Evolutionary conservation across 176 grass and related monocot species (phyloP).

Genomic region (Puccinellia tenuiflora): DNA sequence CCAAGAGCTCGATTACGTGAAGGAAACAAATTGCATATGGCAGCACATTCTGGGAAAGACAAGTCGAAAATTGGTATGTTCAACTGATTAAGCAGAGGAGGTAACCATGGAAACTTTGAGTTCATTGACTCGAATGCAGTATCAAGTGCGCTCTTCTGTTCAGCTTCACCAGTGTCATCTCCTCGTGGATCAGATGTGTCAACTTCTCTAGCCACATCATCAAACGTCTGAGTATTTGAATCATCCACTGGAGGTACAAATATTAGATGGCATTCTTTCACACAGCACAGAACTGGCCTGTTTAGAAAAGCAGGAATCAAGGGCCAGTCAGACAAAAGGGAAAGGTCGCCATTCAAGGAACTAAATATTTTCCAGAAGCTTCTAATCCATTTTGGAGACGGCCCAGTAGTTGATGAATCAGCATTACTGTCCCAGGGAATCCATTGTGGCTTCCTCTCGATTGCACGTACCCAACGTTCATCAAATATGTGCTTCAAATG

Average conservation of each 20-base stretch:
- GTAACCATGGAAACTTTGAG: constrained; percentile 76
- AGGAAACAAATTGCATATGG: constrained; percentile 56
- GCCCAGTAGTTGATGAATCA: constrained; percentile 48
- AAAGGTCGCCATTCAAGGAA: constrained; percentile 64
- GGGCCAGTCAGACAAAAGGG: constrained; percentile 84
- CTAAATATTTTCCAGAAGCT: constrained; percentile 80
- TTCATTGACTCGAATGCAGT: constrained; percentile 58
- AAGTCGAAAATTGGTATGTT: constrained; percentile 78
- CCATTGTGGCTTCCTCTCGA: constrained; percentile 49
- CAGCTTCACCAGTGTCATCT: constrained; percentile 25
- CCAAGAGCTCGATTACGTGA: constrained; percentile 49
- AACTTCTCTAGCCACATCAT: constrained; percentile 22
- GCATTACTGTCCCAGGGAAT: constrained; percentile 61
- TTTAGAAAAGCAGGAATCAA: constrained; percentile 86
- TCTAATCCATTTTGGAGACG: constrained; percentile 77
- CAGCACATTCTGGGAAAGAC: constrained; percentile 68
- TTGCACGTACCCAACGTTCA: constrained; percentile 52
- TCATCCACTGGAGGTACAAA: constrained; percentile 66
- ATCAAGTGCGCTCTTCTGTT: constrained; percentile 45
- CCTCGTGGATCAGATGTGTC: not conserved
- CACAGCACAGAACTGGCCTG: constrained; percentile 61
- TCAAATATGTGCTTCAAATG: constrained; percentile 74
- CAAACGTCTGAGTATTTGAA: constrained; percentile 24
- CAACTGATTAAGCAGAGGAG: constrained; percentile 71
- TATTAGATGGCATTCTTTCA: constrained; percentile 63